These are phyloP conservation scores for Sicyos edulis DNA, from an alignment of 306 rosid genomes.

Conservation along the genomic window DNA sequence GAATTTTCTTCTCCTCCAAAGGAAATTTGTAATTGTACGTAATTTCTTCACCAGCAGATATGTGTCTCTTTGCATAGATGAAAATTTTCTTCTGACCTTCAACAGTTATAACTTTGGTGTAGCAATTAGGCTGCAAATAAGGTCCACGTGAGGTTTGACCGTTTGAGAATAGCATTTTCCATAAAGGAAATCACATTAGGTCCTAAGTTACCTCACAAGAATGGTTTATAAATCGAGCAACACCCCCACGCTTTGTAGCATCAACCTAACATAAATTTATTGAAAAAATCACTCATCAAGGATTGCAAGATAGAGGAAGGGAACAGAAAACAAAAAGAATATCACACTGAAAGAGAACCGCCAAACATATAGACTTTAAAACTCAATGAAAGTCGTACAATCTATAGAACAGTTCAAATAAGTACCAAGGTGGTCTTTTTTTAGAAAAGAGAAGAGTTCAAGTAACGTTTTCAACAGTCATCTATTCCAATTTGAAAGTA, in stretches of 20 bases:
- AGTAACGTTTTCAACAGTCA: not conserved
- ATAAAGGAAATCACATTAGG: conserved; percentile 3
- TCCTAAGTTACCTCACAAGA: conserved; percentile 78
- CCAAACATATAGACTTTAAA: not conserved
- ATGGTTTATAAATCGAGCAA: conserved; percentile 93
- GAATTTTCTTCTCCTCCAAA: conserved; percentile 95
- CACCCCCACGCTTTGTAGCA: conserved; percentile 95
- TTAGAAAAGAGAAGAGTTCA: too few relatives aligned
- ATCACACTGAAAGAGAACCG: conserved; percentile 15
- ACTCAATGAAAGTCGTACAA: not conserved
- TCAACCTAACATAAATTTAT: conserved; percentile 60
- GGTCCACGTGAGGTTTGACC: conserved; percentile 15
- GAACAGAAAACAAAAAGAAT: not conserved
- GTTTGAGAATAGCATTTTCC: conserved; percentile 13
- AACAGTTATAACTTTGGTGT: conserved; percentile 87
- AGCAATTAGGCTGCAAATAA: conserved; percentile 87
- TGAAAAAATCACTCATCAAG: conserved; percentile 20
- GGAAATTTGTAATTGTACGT: conserved; percentile 96
- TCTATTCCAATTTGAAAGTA: not conserved
- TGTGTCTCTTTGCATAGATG: conserved; percentile 85
- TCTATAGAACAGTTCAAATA: not conserved
- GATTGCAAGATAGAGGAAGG: not conserved
- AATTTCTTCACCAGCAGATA: conserved; percentile 87
- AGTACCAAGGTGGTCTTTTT: not conserved
- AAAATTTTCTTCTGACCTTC: conserved; percentile 93